phyloP scores from a whole-genome alignment of 1,284 basidiomycete genomes.

The Waitea zeae region DNA sequence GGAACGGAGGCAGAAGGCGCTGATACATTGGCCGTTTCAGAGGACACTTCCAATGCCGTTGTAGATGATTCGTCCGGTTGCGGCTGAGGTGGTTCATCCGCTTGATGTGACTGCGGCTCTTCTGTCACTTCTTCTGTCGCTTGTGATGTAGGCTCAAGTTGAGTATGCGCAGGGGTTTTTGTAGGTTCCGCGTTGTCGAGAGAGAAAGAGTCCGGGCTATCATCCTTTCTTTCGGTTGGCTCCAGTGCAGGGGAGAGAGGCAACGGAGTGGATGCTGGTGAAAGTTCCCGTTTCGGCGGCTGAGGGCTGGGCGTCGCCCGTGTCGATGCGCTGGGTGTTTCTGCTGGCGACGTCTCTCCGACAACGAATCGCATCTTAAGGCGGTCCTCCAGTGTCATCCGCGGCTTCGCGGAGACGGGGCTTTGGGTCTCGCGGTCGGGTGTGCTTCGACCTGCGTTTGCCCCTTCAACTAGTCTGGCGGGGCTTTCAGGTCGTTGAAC shows the following conservation, averaged over 20 bases:
- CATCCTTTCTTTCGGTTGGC: constrained; percentile 6
- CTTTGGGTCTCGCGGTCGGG: not conserved
- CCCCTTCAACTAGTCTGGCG: no score
- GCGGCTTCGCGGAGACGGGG: not conserved
- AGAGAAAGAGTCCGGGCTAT: constrained; percentile 4
- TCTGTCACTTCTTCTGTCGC: not conserved
- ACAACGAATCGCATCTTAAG: not conserved
- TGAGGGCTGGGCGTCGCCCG: constrained; percentile 24
- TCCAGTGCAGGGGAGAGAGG: constrained; percentile 22
- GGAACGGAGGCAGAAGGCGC: no score
- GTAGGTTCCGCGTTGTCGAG: constrained; percentile 2
- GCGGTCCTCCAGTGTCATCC: not conserved
- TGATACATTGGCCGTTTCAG: no score
- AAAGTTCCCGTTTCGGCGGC: constrained; percentile 16
- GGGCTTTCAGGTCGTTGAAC: no score
- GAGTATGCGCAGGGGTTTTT: not conserved
- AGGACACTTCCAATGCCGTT: no score
- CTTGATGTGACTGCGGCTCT: not conserved
- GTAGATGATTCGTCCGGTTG: not conserved
- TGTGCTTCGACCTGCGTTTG: no score
- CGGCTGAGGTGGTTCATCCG: not conserved
- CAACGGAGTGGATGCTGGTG: constrained; percentile 25
- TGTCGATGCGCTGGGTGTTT: constrained; percentile 24
- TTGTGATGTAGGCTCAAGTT: not conserved
- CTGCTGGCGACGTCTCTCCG: constrained; percentile 9